Evolutionary conservation across 108 stramenopile genomes (phyloP).

Genomic region (Aurantiochytrium sp.): DNA sequence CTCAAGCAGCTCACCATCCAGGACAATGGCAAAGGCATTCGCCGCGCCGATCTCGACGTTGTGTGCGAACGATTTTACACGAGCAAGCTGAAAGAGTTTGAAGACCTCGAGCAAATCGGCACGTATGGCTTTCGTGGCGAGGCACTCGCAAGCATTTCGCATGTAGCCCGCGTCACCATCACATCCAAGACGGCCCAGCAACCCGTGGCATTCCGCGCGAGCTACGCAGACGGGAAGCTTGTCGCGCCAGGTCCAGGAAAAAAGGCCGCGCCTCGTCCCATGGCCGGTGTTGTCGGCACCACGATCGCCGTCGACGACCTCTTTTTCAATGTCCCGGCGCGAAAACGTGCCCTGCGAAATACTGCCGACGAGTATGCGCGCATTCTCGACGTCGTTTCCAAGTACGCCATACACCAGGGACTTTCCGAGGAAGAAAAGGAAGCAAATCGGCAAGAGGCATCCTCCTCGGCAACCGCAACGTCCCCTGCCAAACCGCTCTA

Average conservation of each 20-base stretch:
- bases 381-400: conserved; percentile 69
- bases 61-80: conserved; percentile 92
- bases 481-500: background rate
- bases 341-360: conserved; percentile 62
- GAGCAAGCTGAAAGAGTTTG: conserved; percentile 69
- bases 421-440: background rate
- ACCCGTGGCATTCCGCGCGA: conserved; percentile 56
- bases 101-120: conserved; percentile 65
- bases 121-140: conserved; percentile 99
- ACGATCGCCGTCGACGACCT: conserved; percentile 80
- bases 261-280: conserved; percentile 55
- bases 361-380: conserved; percentile 72
- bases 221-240: conserved; percentile 66
- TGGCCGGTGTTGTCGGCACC: conserved; percentile 79
- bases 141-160: conserved; percentile 60
- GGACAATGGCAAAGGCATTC: conserved; percentile 48
- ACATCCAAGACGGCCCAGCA: conserved; percentile 16
- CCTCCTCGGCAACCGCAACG: background rate
- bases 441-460: background rate
- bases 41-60: conserved; percentile 60
- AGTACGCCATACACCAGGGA: conserved; percentile 80
- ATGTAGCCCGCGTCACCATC: conserved; percentile 48
- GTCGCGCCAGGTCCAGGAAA: conserved; percentile 16
- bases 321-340: conserved; percentile 88
- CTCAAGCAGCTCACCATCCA: conserved; percentile 46